These are phyloP conservation scores for Macrophomina tecta DNA, from an alignment of 2,329 filamentous ascomycete species.

Conservation along the genomic window DNA sequence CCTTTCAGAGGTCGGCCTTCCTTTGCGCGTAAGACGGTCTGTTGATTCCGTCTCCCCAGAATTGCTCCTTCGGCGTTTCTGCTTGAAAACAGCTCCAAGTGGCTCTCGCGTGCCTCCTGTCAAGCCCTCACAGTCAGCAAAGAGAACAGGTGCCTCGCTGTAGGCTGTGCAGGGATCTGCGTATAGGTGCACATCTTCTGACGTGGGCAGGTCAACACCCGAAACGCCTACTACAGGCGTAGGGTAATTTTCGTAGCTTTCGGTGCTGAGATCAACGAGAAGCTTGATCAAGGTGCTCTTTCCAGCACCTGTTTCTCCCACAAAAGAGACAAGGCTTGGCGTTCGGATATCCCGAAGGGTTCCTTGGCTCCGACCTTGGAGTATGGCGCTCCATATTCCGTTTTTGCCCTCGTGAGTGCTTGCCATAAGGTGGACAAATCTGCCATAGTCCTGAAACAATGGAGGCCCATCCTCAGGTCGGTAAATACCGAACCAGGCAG, in stretches of 20 bases:
- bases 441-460: constrained; percentile 31
- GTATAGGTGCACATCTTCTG: constrained; percentile 60
- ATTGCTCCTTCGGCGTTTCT: constrained; percentile 7
- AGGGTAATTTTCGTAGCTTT: constrained; percentile 33
- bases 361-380: too few relatives aligned
- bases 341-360: constrained; percentile 37
- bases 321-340: constrained; percentile 52
- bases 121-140: constrained; percentile 61
- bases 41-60: not conserved
- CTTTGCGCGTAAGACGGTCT: not conserved
- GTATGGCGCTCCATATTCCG: too few relatives aligned
- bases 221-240: constrained; percentile 55
- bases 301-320: constrained; percentile 55
- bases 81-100: constrained; percentile 32
- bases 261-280: constrained; percentile 47
- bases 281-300: constrained; percentile 60
- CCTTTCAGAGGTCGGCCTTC: constrained; percentile 20
- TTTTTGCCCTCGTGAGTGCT: constrained; percentile 22
- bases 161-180: constrained; percentile 53
- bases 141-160: constrained; percentile 51
- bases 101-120: constrained; percentile 55
- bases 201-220: constrained; percentile 52
- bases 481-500: constrained; percentile 34
- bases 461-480: constrained; percentile 19
- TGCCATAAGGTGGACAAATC: constrained; percentile 28